Conservation (phyloP, 73 alveolate species). For the Paramecium primaurelia region DNA sequence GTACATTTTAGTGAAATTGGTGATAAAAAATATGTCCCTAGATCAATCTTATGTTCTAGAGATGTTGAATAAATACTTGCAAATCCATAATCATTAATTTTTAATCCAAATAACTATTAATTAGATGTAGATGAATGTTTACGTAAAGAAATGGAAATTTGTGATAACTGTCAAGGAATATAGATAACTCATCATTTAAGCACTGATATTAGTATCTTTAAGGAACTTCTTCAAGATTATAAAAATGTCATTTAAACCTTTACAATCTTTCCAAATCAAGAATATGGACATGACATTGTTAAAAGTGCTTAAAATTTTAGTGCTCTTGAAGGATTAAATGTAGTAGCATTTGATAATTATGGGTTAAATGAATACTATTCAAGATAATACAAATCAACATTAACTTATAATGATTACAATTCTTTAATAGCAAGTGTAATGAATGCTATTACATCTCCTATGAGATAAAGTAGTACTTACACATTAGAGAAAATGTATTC, state of each 20-base stretch:
- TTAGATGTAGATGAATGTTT: not conserved
- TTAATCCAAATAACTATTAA: slow-evolving; percentile 44
- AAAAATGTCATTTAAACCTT: not conserved
- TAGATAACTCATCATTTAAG: slow-evolving; percentile 7
- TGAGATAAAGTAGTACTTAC: not conserved
- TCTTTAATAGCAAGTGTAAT: not conserved
- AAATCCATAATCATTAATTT: not conserved
- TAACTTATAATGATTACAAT: slow-evolving; percentile 3
- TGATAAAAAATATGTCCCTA: slow-evolving; percentile 25
- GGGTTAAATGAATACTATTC: not conserved
- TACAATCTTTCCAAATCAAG: not conserved
- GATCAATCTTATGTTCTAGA: slow-evolving; percentile 2
- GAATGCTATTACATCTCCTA: not conserved
- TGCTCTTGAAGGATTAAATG: not conserved
- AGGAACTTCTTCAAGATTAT: not conserved
- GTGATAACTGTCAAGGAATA: slow-evolving; percentile 41
- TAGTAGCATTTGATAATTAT: not conserved
- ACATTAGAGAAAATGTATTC: not conserved
- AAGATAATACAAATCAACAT: not conserved
- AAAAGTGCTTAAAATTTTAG: not conserved
- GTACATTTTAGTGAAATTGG: slow-evolving; percentile 42
- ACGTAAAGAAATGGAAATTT: slow-evolving; percentile 5
- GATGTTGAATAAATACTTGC: not conserved
- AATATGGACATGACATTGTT: not conserved
- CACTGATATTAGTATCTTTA: not conserved